Conservation (phyloP, 768 basidiomycete genomes). For the Lanmaoa rubissima region DNA sequence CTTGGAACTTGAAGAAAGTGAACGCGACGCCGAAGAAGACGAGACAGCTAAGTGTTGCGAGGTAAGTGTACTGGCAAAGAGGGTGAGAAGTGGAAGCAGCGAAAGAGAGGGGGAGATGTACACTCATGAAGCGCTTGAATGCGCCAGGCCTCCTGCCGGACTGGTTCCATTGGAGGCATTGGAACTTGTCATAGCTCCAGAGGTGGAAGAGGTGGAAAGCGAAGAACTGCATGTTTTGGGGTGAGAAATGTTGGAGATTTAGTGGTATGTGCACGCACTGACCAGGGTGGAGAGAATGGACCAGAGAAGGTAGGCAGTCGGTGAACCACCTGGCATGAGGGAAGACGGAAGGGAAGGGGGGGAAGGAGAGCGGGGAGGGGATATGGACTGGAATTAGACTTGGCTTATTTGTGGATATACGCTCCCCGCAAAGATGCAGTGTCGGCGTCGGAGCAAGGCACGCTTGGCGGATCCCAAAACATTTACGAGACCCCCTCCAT, state of each 20-base stretch:
- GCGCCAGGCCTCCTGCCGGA: constrained; percentile 77
- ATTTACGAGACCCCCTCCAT: too few relatives aligned
- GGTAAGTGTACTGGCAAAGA: constrained; percentile 67
- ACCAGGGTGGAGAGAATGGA: constrained; percentile 66
- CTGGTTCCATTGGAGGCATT: constrained; percentile 67
- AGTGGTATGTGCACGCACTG: constrained; percentile 26
- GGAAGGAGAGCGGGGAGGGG: not conserved
- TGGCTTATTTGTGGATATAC: not conserved
- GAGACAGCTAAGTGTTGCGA: constrained; percentile 65
- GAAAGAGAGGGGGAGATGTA: constrained; percentile 35
- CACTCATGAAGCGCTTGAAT: constrained; percentile 90
- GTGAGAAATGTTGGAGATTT: constrained; percentile 1
- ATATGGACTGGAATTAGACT: constrained; percentile 1
- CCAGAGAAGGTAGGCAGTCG: constrained; percentile 76
- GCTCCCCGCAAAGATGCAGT: constrained; percentile 25
- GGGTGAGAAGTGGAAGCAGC: constrained; percentile 13
- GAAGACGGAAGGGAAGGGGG: not conserved
- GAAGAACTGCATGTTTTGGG: constrained; percentile 48
- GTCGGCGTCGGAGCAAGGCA: not conserved
- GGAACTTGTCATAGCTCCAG: constrained; percentile 78
- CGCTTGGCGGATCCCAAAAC: not conserved
- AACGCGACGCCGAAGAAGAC: constrained; percentile 62
- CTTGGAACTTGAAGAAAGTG: constrained; percentile 59
- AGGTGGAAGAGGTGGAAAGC: constrained; percentile 68
- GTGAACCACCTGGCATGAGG: constrained; percentile 70